Conservation (phyloP, 179 eudicot species). For the Amaranthus tricolor region DNA sequence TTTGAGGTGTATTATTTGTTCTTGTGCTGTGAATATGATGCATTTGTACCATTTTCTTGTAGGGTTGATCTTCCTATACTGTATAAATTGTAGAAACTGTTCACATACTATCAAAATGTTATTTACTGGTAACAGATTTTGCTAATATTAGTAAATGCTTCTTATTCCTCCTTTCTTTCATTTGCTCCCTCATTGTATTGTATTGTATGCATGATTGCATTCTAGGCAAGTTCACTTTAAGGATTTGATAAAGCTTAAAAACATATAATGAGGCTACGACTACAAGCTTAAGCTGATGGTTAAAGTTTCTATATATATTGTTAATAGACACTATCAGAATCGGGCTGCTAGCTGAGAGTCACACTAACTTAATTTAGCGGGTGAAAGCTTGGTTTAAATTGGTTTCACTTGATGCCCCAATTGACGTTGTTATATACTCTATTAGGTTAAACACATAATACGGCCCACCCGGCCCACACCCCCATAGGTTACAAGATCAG, state of each 20-base stretch:
- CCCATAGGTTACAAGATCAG: too few species aligned
- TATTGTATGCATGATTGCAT: not conserved
- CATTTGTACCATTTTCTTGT: constrained; percentile 9
- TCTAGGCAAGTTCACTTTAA: too few species aligned
- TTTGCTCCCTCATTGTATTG: not conserved
- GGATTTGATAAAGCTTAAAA: too few species aligned
- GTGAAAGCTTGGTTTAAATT: not conserved
- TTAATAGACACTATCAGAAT: too few species aligned
- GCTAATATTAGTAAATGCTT: not conserved
- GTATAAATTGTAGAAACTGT: not conserved
- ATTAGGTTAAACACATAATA: too few species aligned
- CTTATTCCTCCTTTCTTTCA: not conserved
- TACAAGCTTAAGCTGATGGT: too few species aligned
- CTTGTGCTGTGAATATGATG: not conserved
- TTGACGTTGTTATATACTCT: too few species aligned
- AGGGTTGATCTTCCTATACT: not conserved
- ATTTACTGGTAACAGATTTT: not conserved
- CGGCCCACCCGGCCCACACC: too few species aligned
- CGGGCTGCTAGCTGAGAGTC: not conserved
- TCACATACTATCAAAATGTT: not conserved
- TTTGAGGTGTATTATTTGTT: not conserved
- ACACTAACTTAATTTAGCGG: not conserved
- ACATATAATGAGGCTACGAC: too few species aligned
- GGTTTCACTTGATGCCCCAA: not conserved
- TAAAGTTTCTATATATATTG: too few species aligned